These are phyloP conservation scores for Exophiala dermatitidis DNA, from an alignment of 2,329 filamentous ascomycete genomes.

Conservation along the genomic window DNA sequence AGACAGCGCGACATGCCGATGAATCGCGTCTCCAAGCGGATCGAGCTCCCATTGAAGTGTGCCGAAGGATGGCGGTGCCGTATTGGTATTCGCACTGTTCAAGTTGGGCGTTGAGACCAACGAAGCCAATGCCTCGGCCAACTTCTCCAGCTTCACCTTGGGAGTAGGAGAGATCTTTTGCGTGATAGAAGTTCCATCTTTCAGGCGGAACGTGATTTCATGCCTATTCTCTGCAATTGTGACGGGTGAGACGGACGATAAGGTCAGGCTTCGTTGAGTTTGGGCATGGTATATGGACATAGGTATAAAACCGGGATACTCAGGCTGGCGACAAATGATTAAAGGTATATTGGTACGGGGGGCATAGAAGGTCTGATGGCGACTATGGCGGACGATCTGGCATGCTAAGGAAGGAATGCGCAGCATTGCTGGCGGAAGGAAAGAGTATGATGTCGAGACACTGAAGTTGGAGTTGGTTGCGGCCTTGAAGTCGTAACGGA, in stretches of 20 bases:
- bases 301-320: no score
- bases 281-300: not conserved
- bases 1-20: slow-evolving; percentile 16
- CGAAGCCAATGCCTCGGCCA: slow-evolving; percentile 6
- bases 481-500: no score
- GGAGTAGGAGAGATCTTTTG: slow-evolving; percentile 15
- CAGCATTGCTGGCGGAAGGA: not conserved
- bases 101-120: slow-evolving; percentile 5
- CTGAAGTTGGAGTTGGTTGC: not conserved
- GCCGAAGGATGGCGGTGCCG: slow-evolving; percentile 5
- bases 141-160: slow-evolving; percentile 14
- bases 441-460: not conserved
- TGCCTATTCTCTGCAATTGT: slow-evolving; percentile 13
- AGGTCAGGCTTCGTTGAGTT: not conserved
- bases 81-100: not conserved
- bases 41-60: slow-evolving; percentile 21
- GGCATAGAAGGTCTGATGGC: not conserved
- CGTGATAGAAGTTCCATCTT: slow-evolving; percentile 7
- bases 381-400: not conserved
- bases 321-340: no score
- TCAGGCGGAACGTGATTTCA: slow-evolving; percentile 9
- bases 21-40: slow-evolving; percentile 21
- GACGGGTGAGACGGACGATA: slow-evolving; percentile 8
- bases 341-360: not conserved
- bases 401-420: not conserved